Evolutionary conservation across 2,329 filamentous ascomycete genomes (phyloP), one percentile per base, ranked within the genome.

Genomic region (Davidsoniella neocaledoniae): DNA sequence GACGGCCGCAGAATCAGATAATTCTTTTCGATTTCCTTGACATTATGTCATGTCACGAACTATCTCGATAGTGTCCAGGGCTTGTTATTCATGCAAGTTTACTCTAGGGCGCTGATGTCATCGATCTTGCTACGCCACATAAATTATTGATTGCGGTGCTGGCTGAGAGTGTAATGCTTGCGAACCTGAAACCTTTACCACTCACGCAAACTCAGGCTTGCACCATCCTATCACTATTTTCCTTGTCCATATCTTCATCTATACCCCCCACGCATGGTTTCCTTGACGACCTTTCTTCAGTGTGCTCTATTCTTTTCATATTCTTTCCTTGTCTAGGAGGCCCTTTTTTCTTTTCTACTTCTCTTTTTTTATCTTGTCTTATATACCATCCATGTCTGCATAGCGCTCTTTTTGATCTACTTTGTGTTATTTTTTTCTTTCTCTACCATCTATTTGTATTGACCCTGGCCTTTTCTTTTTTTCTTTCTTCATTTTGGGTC

Each of bases 1-100:
- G 75, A 79, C 54, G 75, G 75, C 23, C 73, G 66, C 38, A 52
- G 50, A 45, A 46, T 41, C 21, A 40, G 25, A 48, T 48, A 25
- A 40, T 48, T 33, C 46, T 48, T 12, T 45, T 23, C 25, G 16
- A 33, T 10, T 5, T 8, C 25, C 14, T 23, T 33, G n/a, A 19
- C 4, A 17, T 19, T 12, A 37, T 19, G 12, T 19, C 25, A 46
- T 25, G 29, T 36, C 21, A 46, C 44, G 14, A 23, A n/a, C 10
- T 19, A 16, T 21, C 17, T 33, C 8, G 6, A 33, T 33, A 33
- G 26, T 33, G 26, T 33, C 10, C 26, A 12, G 26, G 26, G 26
- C 26, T 33, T 33, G 26, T 12, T 2, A 33, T 9, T 9, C 5
- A 33, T 33, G 7, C 26, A 8, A 33, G 26, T 33, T 33, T 10